A percentile compares a stretch with the other conserved stretches of the same genome.
Conservation (phyloP, 2,329 filamentous ascomycete genomes). For the Talaromyces albobiverticillius region DNA sequence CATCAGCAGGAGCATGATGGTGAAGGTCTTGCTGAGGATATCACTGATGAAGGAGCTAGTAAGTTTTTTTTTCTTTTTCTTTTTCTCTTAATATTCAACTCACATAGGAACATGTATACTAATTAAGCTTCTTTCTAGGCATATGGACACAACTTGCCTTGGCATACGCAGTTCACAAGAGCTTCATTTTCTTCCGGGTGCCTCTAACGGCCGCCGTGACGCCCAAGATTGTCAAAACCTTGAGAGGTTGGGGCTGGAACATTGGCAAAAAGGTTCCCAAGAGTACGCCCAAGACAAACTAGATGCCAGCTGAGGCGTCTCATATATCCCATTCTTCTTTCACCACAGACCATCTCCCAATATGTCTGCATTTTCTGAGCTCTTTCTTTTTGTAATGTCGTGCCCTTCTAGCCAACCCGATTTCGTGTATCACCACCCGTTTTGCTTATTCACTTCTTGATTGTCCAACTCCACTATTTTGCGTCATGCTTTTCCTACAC, state of each 20-base stretch:
- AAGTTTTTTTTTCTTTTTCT: constrained; percentile 42
- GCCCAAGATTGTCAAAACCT: constrained; percentile 87
- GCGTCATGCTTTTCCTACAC: no score
- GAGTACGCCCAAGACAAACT: constrained; percentile 10
- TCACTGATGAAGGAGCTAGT: constrained; percentile 68
- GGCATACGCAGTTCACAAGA: constrained; percentile 97
- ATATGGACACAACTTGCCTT: constrained; percentile 84
- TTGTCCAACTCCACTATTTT: not conserved
- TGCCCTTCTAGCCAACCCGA: not conserved
- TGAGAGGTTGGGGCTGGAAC: constrained; percentile 89
- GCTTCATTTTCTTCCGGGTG: constrained; percentile 93
- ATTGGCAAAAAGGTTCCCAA: constrained; percentile 72
- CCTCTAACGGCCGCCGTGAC: constrained; percentile 86
- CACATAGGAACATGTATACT: constrained; percentile 2
- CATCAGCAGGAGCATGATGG: constrained; percentile 23
- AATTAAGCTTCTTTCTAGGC: constrained; percentile 41
- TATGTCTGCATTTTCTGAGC: not conserved
- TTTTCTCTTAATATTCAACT: not conserved
- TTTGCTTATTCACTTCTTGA: not conserved
- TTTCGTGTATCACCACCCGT: not conserved
- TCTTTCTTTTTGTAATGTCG: not conserved
- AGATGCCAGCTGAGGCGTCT: not conserved
- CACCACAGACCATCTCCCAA: not conserved
- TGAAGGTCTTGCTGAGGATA: constrained; percentile 59
- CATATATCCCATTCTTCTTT: not conserved